Base-by-base conservation (phyloP, 192 early-diverging fungal species). In the Dimargaris cristalligena region DNA sequence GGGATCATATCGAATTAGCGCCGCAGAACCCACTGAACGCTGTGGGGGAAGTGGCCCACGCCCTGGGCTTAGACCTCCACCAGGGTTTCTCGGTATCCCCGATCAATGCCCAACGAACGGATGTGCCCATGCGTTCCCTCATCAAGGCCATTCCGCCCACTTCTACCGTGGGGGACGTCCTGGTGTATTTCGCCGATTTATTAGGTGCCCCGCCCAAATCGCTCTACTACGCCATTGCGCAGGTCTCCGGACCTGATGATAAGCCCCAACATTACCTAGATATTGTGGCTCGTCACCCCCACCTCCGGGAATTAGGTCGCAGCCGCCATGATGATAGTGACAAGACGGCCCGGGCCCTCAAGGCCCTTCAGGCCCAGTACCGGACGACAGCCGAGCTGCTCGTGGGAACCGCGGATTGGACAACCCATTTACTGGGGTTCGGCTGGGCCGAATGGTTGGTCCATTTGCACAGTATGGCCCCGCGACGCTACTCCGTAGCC, bases 1-100 rank as follows among this genome's bases (percentile, higher is more conserved):
- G 61, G 2, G 61, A 62, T 52, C 52, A 62, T 29, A 25, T 62
- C 16, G 61, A 52, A 44, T 38, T 62, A 14, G 23, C n/a, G 41
- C 61, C 61, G n/a, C 48, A 55, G 30, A 52, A 62, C 34, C 35
- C 23, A 0, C 59, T 47, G 18, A 47, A 25, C 3, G 14, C 35
- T 28, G 48, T 52, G 34, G 47, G 25, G 8, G 33, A 22, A 14
- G 60, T 61, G 34, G 60, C 48, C 10, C 25, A 11, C 4, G 47
- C 32, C 46, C 31, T 61, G n/a, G 60, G 60, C 10, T 30, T 50
- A 13, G 46, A 30, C n/a, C 34, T 48, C 48, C 30, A 34, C 35
- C 32, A 35, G 14, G 11, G n/a, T 1, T 57, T 38, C 22, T 25
- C 55, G 4, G 3, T 57, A n/a, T 16, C 30, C 34, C 13, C n/a